Percentiles rank a stretch among this genome's conserved stretches.
Conservation (phyloP, 2,329 filamentous ascomycete genomes). For the Neophaeococcomyces aloes region DNA sequence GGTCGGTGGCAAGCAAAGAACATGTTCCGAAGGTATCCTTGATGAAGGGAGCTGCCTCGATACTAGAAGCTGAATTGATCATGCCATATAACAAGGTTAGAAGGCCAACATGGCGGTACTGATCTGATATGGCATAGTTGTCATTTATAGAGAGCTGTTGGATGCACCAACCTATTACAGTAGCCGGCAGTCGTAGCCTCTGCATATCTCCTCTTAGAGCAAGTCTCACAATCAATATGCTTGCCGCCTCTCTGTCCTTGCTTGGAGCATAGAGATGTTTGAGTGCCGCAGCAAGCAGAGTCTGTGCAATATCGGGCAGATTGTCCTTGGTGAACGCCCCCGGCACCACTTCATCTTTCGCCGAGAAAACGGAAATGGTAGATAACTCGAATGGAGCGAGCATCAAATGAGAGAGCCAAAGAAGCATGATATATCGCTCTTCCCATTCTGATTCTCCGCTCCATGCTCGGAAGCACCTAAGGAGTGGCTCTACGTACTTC, state of each 20-base stretch:
- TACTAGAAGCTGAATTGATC: slow-evolving; percentile 59
- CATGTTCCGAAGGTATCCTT: slow-evolving; percentile 55
- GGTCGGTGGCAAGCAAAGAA: slow-evolving; percentile 46
- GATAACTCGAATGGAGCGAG: slow-evolving; percentile 82
- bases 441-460: slow-evolving; percentile 60
- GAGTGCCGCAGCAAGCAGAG: slow-evolving; percentile 61
- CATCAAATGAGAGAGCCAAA: slow-evolving; percentile 78
- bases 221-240: slow-evolving; percentile 66
- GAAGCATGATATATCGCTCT: slow-evolving; percentile 72
- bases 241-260: slow-evolving; percentile 85
- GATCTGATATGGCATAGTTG: slow-evolving; percentile 35
- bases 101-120: slow-evolving; percentile 68
- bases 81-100: slow-evolving; percentile 71
- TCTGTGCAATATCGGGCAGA: slow-evolving; percentile 58
- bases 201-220: slow-evolving; percentile 86
- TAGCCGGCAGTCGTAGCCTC: slow-evolving; percentile 56
- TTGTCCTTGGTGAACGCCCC: slow-evolving; percentile 27
- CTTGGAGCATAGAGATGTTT: slow-evolving; percentile 63
- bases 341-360: slow-evolving; percentile 2
- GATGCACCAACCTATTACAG: slow-evolving; percentile 62
- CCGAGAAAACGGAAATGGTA: slow-evolving; percentile 55
- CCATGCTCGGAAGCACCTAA: slow-evolving; percentile 60
- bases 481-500: slow-evolving; percentile 67
- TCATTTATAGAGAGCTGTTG: slow-evolving; percentile 43
- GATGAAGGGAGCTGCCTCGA: slow-evolving; percentile 61